Percentiles rank a stretch among this genome's conserved stretches.
Conservation (phyloP, 108 stramenopile species). For the Fragilaria radians region DNA sequence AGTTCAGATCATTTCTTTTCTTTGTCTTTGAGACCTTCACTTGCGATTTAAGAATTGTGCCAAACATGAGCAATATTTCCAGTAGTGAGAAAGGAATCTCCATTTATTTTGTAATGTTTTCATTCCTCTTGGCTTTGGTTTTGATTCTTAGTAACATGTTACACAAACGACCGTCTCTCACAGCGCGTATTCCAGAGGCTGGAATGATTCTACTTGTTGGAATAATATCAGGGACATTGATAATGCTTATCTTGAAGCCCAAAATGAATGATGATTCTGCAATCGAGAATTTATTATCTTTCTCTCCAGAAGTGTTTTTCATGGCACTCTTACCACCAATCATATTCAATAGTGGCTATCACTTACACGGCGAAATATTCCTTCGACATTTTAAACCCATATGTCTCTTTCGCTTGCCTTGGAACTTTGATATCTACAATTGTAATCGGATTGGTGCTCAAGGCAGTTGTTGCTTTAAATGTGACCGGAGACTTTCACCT, state of each 20-base stretch:
- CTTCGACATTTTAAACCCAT: conserved; percentile 58
- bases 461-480: conserved; percentile 19
- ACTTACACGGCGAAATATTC: conserved; percentile 52
- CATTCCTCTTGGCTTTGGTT: conserved; percentile 28
- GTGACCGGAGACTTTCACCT: conserved; percentile 23
- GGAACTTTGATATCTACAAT: conserved; percentile 63
- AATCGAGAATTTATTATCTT: conserved; percentile 32
- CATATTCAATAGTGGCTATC: conserved; percentile 82
- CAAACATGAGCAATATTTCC: too few species aligned
- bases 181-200: conserved; percentile 62
- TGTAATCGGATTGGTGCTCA: conserved; percentile 40
- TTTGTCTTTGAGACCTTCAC: too few species aligned
- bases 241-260: too few species aligned
- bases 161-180: conserved; percentile 33
- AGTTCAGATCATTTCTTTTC: too few species aligned
- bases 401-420: conserved; percentile 47
- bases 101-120: conserved; percentile 40
- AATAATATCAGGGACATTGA: conserved; percentile 41
- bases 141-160: conserved; percentile 13
- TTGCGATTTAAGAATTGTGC: too few species aligned
- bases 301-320: conserved; percentile 69
- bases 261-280: conserved; percentile 14
- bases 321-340: conserved; percentile 76
- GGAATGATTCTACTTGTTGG: conserved; percentile 58
- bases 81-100: conserved; percentile 39